A percentile compares a stretch with the other conserved stretches of the same genome.
Conservation (phyloP, 2,329 filamentous ascomycete species). For the Arthroderma sp. region DNA sequence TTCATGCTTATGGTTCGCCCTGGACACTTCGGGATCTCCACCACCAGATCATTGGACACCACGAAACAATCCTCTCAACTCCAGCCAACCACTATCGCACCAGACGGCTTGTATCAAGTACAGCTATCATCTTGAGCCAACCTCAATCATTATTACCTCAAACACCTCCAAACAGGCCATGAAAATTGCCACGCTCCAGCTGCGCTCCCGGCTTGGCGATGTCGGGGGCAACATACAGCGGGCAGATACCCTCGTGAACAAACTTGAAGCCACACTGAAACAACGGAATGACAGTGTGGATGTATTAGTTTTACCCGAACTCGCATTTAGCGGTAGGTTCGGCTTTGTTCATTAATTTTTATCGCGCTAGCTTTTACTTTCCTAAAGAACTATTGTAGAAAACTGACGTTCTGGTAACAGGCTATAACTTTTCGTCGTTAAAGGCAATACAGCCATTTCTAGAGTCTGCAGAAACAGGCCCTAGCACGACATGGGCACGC, state of each 20-base stretch:
- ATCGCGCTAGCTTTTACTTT: background rate
- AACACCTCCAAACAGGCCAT: constrained; percentile 16
- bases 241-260: constrained; percentile 31
- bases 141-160: background rate
- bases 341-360: background rate
- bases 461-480: constrained; percentile 43
- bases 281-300: constrained; percentile 27
- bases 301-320: constrained; percentile 48
- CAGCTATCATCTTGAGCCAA: too few relatives aligned
- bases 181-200: constrained; percentile 37
- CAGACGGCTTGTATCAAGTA: too few relatives aligned
- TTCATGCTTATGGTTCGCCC: too few relatives aligned
- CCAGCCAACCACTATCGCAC: background rate
- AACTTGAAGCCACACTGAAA: constrained; percentile 17
- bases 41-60: too few relatives aligned
- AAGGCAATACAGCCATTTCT: constrained; percentile 45
- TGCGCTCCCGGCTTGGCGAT: constrained; percentile 31
- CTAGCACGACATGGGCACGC: constrained; percentile 45
- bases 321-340: constrained; percentile 45
- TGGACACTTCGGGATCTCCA: too few relatives aligned
- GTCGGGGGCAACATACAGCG: constrained; percentile 32
- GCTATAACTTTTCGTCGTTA: constrained; percentile 50
- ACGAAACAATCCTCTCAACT: background rate
- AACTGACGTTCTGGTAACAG: constrained; percentile 20
- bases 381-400: background rate